Evolutionary conservation across 495 filamentous ascomycete genomes (phyloP).

Genomic region (Penicillium roqueforti): DNA sequence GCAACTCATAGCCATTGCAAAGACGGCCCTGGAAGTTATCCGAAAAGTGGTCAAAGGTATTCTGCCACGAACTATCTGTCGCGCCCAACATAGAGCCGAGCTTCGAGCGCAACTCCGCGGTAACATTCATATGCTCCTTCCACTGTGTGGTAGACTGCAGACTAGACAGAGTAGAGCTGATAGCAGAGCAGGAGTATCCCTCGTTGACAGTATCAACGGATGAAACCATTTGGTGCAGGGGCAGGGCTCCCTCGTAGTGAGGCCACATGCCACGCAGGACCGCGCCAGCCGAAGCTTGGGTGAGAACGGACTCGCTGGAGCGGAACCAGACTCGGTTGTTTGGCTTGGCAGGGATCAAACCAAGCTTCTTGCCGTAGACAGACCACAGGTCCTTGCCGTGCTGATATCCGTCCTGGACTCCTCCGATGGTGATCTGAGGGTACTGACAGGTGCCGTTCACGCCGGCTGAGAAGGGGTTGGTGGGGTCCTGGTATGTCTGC

Average conservation of each 20-base stretch:
- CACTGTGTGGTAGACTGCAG: conserved; percentile 33
- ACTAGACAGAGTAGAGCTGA: conserved; percentile 20
- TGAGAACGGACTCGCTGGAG: conserved; percentile 36
- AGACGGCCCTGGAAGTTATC: conserved; percentile 45
- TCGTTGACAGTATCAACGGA: conserved; percentile 38
- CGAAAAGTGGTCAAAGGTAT: conserved; percentile 42
- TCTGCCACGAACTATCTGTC: conserved; percentile 29
- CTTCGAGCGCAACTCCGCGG: conserved; percentile 25
- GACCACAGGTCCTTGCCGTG: conserved; percentile 40
- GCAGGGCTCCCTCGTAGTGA: conserved; percentile 28
- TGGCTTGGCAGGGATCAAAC: conserved; percentile 28
- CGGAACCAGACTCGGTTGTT: conserved; percentile 37
- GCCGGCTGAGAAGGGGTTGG: conserved; percentile 34
- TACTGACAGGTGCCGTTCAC: conserved; percentile 44
- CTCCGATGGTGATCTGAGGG: conserved; percentile 43
- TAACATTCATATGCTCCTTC: conserved; percentile 37
- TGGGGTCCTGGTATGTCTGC: conserved; percentile 37
- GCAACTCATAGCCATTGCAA: conserved; percentile 40
- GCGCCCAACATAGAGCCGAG: conserved; percentile 38
- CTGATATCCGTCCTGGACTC: conserved; percentile 39
- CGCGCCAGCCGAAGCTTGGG: conserved; percentile 37
- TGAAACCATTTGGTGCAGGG: conserved; percentile 38
- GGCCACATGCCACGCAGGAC: conserved; percentile 43
- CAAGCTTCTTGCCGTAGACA: conserved; percentile 36
- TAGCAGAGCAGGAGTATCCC: conserved; percentile 34